Evolutionary conservation across 1,139 yeast species (phyloP).

Genomic region (Pichia sp.): DNA sequence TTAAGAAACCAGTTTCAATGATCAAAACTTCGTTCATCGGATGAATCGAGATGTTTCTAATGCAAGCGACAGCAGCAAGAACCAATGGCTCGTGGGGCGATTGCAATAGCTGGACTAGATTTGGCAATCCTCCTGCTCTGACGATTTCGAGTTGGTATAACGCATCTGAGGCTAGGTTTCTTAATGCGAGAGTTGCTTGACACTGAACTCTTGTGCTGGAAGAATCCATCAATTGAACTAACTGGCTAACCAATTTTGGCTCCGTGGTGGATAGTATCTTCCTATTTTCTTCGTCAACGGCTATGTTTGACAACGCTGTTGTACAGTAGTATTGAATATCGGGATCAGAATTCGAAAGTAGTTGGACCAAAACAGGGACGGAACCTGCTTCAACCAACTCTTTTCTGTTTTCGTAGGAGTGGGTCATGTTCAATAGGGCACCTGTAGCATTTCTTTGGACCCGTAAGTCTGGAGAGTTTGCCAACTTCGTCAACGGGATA

Average conservation of each 20-base stretch:
- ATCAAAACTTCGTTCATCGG: constrained; percentile 93
- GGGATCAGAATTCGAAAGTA: constrained; percentile 82
- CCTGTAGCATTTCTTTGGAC: constrained; percentile 99
- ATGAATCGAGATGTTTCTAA: constrained; percentile 92
- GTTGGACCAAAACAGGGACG: constrained; percentile 90
- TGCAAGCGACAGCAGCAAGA: constrained; percentile 96
- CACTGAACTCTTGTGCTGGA: constrained; percentile 91
- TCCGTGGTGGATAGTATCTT: constrained; percentile 86
- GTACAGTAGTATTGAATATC: constrained; percentile 98
- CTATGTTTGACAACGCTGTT: constrained; percentile 93
- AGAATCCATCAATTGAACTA: constrained; percentile 89
- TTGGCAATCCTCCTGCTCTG: constrained; percentile 91
- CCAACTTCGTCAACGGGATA: constrained; percentile 87
- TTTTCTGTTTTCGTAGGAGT: constrained; percentile 92
- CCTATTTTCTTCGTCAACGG: constrained; percentile 90
- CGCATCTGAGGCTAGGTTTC: constrained; percentile 94
- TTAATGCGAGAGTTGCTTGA: constrained; percentile 92
- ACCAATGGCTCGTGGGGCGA: constrained; percentile 90
- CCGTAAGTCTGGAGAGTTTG: constrained; percentile 88
- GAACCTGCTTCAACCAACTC: constrained; percentile 98
- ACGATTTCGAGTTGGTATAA: constrained; percentile 92
- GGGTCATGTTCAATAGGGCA: constrained; percentile 95
- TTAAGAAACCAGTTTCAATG: constrained; percentile 91
- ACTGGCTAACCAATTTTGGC: constrained; percentile 85
- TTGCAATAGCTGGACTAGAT: constrained; percentile 79